phyloP scores from a whole-genome alignment of 441 rosid genomes.

The Hura crepitans region DNA sequence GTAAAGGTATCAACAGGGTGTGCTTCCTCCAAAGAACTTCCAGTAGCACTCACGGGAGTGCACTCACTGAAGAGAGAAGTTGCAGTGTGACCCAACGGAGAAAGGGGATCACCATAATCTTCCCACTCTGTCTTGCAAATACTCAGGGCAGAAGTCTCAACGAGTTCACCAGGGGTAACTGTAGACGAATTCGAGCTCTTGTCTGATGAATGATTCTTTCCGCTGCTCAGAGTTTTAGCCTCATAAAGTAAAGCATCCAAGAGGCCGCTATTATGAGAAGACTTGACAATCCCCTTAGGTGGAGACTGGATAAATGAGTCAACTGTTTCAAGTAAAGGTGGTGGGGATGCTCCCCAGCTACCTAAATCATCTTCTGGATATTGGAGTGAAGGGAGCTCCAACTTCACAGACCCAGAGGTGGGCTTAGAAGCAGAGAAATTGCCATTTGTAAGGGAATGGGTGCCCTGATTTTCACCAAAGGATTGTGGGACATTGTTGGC shows the following conservation, averaged over 20 bases:
- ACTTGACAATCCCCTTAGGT: constrained; percentile 42
- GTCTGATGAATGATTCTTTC: constrained; percentile 61
- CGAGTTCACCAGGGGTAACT: constrained; percentile 48
- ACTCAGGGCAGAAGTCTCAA: constrained; percentile 49
- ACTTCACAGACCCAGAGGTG: constrained; percentile 72
- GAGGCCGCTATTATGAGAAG: constrained; percentile 78
- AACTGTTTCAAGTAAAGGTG: constrained; percentile 59
- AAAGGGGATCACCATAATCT: constrained; percentile 51
- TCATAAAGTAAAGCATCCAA: constrained; percentile 86
- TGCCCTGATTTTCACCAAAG: constrained; percentile 55
- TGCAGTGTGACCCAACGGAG: constrained; percentile 59
- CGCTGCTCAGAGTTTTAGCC: constrained; percentile 60
- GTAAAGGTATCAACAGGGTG: constrained; percentile 35
- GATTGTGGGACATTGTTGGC: constrained; percentile 37
- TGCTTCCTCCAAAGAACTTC: constrained; percentile 63
- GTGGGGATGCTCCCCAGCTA: constrained; percentile 67
- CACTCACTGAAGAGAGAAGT: constrained; percentile 56
- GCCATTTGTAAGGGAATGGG: constrained; percentile 87
- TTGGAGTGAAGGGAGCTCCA: constrained; percentile 99
- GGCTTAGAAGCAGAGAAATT: constrained; percentile 83
- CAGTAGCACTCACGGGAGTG: constrained; percentile 53
- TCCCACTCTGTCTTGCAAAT: constrained; percentile 55
- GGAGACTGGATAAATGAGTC: constrained; percentile 87
- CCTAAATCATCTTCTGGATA: constrained; percentile 64
- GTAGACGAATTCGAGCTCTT: constrained; percentile 65